Evolutionary conservation across 2,329 filamentous ascomycete species (phyloP).

Genomic region (Alternaria infectoria): DNA sequence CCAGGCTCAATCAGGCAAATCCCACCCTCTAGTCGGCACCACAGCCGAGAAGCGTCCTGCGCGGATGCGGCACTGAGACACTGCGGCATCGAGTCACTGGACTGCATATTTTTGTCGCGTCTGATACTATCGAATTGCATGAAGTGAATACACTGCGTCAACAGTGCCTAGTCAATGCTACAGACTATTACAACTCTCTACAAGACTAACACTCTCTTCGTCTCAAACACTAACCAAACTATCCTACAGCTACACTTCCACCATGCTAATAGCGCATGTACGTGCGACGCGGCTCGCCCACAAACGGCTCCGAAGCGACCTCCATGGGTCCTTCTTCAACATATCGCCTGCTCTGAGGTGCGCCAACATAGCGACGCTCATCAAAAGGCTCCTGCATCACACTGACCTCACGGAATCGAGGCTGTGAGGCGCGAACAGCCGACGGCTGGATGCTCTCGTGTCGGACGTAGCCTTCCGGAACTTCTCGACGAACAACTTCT

Average conservation of each 20-base stretch:
- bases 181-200: not conserved
- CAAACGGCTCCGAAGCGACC: slow-evolving; percentile 35
- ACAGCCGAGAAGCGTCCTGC: slow-evolving; percentile 5
- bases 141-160: not conserved
- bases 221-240: not conserved
- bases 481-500: slow-evolving; percentile 44
- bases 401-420: slow-evolving; percentile 50
- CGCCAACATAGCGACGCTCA: slow-evolving; percentile 41
- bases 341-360: slow-evolving; percentile 46
- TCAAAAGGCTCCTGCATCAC: slow-evolving; percentile 47
- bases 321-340: slow-evolving; percentile 49
- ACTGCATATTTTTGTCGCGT: not conserved
- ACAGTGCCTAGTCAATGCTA: not conserved
- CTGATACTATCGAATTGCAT: not conserved
- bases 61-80: slow-evolving; percentile 1
- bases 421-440: slow-evolving; percentile 36
- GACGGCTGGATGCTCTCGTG: slow-evolving; percentile 53
- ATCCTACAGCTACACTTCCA: not conserved
- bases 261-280: slow-evolving; percentile 43
- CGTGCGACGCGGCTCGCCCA: slow-evolving; percentile 40
- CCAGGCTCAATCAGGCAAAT: slow-evolving; percentile 2
- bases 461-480: slow-evolving; percentile 42
- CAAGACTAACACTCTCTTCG: not conserved
- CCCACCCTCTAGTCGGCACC: slow-evolving; percentile 2
- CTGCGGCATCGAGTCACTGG: not conserved